These are phyloP conservation scores for Cryphonectria japonica DNA, from an alignment of 2,329 filamentous ascomycete species.

Conservation along the genomic window DNA sequence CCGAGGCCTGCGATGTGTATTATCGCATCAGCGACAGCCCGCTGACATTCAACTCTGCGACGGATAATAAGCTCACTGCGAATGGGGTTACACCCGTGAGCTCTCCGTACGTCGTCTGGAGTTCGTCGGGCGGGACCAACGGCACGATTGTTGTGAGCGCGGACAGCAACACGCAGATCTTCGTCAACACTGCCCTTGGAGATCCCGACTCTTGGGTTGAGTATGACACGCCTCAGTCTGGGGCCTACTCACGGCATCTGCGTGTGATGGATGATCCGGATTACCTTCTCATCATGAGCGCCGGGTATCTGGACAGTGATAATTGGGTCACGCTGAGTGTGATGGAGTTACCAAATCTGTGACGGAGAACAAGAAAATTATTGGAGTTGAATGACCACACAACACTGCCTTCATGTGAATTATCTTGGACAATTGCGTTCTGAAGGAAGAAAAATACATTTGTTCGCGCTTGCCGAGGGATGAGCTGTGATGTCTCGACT, in stretches of 20 bases:
- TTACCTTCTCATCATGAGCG: conserved; percentile 48
- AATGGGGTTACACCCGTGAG: conserved; percentile 39
- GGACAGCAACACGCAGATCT: conserved; percentile 43
- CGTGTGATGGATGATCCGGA: conserved; percentile 40
- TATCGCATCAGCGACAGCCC: conserved; percentile 48
- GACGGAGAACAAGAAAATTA: not conserved
- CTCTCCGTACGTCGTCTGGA: conserved; percentile 50
- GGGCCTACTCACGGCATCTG: conserved; percentile 44
- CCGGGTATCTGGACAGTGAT: conserved; percentile 46
- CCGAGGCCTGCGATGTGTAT: conserved; percentile 45
- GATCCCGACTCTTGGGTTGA: conserved; percentile 42
- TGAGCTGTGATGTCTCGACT: not conserved
- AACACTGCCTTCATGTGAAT: not conserved
- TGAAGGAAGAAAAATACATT: not conserved
- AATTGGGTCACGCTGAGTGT: conserved; percentile 48
- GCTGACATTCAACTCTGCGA: conserved; percentile 41
- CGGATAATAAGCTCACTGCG: conserved; percentile 39
- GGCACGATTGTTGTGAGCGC: conserved; percentile 49
- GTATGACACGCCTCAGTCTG: conserved; percentile 40
- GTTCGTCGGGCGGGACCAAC: conserved; percentile 45
- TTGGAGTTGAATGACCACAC: not conserved
- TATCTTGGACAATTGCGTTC: not conserved
- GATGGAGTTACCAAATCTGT: conserved; percentile 30
- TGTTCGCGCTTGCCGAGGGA: not conserved
- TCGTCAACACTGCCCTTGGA: conserved; percentile 46